Base-by-base conservation (phyloP, 129 eudicot genomes). In the Erigeron canadensis region DNA sequence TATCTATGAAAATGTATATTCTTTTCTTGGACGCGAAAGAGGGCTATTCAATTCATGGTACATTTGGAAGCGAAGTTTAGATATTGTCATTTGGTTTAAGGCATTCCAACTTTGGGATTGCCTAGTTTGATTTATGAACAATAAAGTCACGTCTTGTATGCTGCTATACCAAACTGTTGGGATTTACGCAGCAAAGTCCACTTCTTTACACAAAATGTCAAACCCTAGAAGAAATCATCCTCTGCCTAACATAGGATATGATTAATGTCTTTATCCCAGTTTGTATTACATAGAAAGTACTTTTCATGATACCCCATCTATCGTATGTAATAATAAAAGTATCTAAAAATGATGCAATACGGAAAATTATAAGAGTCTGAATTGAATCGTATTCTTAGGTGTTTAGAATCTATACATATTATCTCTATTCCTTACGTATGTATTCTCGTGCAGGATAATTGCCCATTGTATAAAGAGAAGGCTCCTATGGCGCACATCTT, bases 381-480 rank as follows among this genome's bases (percentile, higher is more conserved):
- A 55, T 16, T 55, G 60, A 16, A 55, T 16, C 28, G 22, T 69
- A 64, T 39, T 39, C 18, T 0, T 63, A 10, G 68, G 28, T 76
- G 69, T 17, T 34, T 46, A 13, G 37, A 45, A 63, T 63, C 57
- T 15, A 63, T n/a, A 54, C 10, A 58, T 11, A 59, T 57, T 68
- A 70, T 58, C 41, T 28, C 15, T 3, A 45, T 62, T 39, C 37
- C 15, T 65, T 48, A 16, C 44, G 45, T 61, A 11, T 39, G 18
- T 69, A 6, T 42, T 71, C 15, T 54, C 71, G 42, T 73, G 87
- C 84, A 95, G 99, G 94, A 79, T 90, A 70, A 75, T 86, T 81
- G 97, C 86, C 28, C 96, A 90, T 39, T 95, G 91, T 65, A 86
- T 95, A 83, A 95, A 86, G 81, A 90, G 91, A 72, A 87, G 99